Conservation (phyloP, 176 grass and related monocot species). For the Poa pratensis region DNA sequence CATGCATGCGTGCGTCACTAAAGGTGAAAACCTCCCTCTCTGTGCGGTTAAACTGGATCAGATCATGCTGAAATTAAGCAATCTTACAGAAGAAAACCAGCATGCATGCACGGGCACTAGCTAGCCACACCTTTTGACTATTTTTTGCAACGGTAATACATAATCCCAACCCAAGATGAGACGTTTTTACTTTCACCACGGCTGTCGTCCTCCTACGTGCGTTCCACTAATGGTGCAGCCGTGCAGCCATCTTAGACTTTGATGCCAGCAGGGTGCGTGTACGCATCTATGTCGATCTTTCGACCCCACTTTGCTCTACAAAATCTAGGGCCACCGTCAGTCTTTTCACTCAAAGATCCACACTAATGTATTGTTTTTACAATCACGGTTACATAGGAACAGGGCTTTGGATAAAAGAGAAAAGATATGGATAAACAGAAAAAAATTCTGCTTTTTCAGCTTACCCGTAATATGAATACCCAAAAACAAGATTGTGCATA, state of each 20-base stretch:
- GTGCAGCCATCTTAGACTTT: not conserved
- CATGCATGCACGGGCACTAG: conserved; percentile 5
- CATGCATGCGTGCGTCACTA: not conserved
- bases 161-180: not conserved
- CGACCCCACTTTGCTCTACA: not conserved
- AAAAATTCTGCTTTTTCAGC: no score
- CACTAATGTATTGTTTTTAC: not conserved
- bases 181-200: not conserved
- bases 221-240: not conserved
- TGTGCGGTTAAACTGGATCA: not conserved
- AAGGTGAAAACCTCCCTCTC: not conserved
- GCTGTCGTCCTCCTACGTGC: no score
- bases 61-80: not conserved
- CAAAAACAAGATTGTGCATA: no score
- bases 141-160: not conserved
- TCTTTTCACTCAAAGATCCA: not conserved
- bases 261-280: no score
- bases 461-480: no score
- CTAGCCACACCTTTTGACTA: conserved; percentile 9
- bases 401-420: no score
- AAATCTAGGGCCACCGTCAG: not conserved
- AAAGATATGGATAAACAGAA: no score
- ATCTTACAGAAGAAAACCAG: not conserved
- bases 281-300: not conserved
- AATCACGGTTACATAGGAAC: no score